Percentiles rank a stretch among this genome's conserved stretches.
phyloP scores from a whole-genome alignment of 129 eudicot genomes.

The Arctium lappa region DNA sequence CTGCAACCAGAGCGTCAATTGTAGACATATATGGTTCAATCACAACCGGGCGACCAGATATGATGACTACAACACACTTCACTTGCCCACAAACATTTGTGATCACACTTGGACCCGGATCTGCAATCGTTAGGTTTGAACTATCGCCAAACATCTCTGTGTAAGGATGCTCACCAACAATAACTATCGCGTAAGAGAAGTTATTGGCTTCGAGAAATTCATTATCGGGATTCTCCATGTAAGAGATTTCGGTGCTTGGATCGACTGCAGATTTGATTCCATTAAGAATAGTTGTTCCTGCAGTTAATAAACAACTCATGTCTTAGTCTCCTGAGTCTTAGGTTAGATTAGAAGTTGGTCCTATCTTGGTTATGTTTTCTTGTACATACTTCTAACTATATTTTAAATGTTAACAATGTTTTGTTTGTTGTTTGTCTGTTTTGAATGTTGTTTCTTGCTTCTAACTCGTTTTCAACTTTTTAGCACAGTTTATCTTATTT shows the following conservation, averaged over 20 bases:
- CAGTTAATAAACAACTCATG: background rate
- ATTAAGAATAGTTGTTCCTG: constrained; percentile 66
- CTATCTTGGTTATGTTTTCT: too few species aligned
- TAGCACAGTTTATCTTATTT: too few species aligned
- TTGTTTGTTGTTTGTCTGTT: too few species aligned
- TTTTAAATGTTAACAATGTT: too few species aligned
- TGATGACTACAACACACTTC: constrained; percentile 52
- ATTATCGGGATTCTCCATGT: constrained; percentile 43
- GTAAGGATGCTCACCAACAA: constrained; percentile 69
- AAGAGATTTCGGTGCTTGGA: constrained; percentile 40
- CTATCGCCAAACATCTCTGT: constrained; percentile 67
- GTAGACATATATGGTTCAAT: constrained; percentile 53
- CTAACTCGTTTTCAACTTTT: too few species aligned
- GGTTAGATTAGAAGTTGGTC: too few species aligned
- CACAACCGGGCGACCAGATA: constrained; percentile 64
- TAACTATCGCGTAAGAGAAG: constrained; percentile 56
- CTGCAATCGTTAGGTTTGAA: constrained; percentile 49
- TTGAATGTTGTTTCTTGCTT: too few species aligned
- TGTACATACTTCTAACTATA: too few species aligned
- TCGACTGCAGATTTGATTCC: constrained; percentile 51
- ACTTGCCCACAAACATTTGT: constrained; percentile 49
- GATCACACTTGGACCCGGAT: constrained; percentile 57
- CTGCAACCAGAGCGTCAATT: constrained; percentile 67
- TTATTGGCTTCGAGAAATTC: constrained; percentile 39
- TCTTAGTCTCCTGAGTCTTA: background rate